Evolutionary conservation across 257 asterid genomes (phyloP).

Genomic region (Gentiana macrophylla): DNA sequence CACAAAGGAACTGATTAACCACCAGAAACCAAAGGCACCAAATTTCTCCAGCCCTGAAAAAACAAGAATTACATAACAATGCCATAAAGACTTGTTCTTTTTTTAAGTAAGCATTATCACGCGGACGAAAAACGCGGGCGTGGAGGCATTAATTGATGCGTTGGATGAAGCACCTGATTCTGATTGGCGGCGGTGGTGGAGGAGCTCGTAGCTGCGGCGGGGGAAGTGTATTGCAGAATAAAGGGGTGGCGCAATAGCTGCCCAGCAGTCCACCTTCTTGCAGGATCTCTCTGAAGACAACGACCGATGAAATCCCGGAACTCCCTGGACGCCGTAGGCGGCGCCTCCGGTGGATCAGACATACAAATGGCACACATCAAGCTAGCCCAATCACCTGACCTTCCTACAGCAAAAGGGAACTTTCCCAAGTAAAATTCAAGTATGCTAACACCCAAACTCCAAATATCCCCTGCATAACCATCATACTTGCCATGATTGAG

Average conservation of each 20-base stretch:
- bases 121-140: slow-evolving; percentile 54
- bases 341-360: slow-evolving; percentile 88
- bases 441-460: slow-evolving; percentile 90
- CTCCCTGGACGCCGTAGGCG: slow-evolving; percentile 55
- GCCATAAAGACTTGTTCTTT: neutral
- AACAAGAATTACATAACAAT: slow-evolving; percentile 14
- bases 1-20: no score
- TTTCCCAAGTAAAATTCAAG: slow-evolving; percentile 73
- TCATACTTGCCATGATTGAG: slow-evolving; percentile 77
- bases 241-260: slow-evolving; percentile 33
- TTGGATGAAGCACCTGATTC: slow-evolving; percentile 36
- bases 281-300: slow-evolving; percentile 41
- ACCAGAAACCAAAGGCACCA: neutral
- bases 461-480: slow-evolving; percentile 83
- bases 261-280: slow-evolving; percentile 25
- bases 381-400: slow-evolving; percentile 93
- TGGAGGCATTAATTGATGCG: slow-evolving; percentile 54
- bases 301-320: slow-evolving; percentile 35
- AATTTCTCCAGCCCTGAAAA: slow-evolving; percentile 8
- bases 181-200: slow-evolving; percentile 6
- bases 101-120: slow-evolving; percentile 13
- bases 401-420: slow-evolving; percentile 60
- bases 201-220: slow-evolving; percentile 3
- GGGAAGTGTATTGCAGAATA: slow-evolving; percentile 17
- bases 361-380: slow-evolving; percentile 83